Percentiles rank a stretch among this genome's conserved stretches.
Evolutionary conservation across 345 rosid species (phyloP).

Genomic region (Eucalyptus cladocalyx): DNA sequence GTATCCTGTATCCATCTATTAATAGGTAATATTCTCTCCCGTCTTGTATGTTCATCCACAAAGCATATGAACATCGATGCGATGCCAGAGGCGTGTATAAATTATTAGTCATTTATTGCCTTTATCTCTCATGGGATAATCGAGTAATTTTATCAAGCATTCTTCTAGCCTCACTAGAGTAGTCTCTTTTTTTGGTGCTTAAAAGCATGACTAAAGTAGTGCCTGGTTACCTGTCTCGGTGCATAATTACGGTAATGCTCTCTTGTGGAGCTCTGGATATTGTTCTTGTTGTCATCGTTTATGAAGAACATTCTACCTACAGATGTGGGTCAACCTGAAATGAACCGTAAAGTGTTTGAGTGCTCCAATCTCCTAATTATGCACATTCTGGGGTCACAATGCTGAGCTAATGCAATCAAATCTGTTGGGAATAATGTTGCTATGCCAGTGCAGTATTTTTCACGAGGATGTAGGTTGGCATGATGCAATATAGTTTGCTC

Average conservation of each 20-base stretch:
- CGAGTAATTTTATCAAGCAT: neutral
- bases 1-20: constrained; percentile 86
- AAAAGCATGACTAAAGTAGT: neutral
- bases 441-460: neutral
- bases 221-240: neutral
- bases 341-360: neutral
- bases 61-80: neutral
- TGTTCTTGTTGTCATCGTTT: neutral
- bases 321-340: neutral
- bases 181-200: neutral
- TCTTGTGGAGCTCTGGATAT: neutral
- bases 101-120: neutral
- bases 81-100: neutral
- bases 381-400: neutral
- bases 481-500: neutral
- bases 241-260: neutral
- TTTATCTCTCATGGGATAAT: neutral
- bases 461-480: neutral
- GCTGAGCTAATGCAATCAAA: neutral
- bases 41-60: neutral
- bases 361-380: neutral
- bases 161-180: neutral
- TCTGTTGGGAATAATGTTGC: neutral
- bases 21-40: constrained; percentile 31
- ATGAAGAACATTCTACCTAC: neutral